Conservation (phyloP, 2,329 filamentous ascomycete species). For the Arthrobotrys entomopaga region DNA sequence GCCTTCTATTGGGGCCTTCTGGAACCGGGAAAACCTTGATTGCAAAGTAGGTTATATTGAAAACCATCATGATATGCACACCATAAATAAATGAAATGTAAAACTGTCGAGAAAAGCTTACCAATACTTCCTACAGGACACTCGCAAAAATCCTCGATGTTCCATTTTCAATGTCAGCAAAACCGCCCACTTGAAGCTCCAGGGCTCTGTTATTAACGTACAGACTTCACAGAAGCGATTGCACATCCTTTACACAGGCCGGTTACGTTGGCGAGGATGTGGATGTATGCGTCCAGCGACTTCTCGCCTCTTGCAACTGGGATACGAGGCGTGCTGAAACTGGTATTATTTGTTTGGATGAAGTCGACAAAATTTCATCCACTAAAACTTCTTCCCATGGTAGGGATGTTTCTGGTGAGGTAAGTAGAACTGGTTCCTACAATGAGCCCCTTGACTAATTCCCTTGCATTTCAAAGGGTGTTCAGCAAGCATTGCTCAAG, state of each 20-base stretch:
- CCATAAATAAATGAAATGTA: background rate
- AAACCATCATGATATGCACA: constrained; percentile 2
- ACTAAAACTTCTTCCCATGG: constrained; percentile 82
- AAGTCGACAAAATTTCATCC: constrained; percentile 96
- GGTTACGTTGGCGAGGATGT: constrained; percentile 98
- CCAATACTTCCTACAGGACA: constrained; percentile 64
- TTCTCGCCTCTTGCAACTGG: constrained; percentile 86
- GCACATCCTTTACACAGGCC: constrained; percentile 93
- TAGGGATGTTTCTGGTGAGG: constrained; percentile 90
- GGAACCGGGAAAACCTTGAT: constrained; percentile 98
- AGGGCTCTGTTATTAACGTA: background rate
- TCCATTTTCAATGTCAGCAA: constrained; percentile 65
- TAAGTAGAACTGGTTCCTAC: constrained; percentile 3
- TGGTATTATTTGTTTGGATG: constrained; percentile 94
- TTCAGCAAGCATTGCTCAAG: constrained; percentile 94
- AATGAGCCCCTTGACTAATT: background rate
- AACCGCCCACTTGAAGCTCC: background rate
- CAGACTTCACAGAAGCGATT: constrained; percentile 68
- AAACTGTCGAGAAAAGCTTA: too few species aligned
- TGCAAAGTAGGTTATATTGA: constrained; percentile 68
- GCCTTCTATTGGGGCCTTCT: constrained; percentile 88
- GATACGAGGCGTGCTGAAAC: constrained; percentile 68
- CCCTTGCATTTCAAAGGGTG: constrained; percentile 67
- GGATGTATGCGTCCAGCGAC: constrained; percentile 90
- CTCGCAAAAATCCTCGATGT: constrained; percentile 92